Conservation (phyloP, 2,329 filamentous ascomycete species). For the Cordyceps sp. region DNA sequence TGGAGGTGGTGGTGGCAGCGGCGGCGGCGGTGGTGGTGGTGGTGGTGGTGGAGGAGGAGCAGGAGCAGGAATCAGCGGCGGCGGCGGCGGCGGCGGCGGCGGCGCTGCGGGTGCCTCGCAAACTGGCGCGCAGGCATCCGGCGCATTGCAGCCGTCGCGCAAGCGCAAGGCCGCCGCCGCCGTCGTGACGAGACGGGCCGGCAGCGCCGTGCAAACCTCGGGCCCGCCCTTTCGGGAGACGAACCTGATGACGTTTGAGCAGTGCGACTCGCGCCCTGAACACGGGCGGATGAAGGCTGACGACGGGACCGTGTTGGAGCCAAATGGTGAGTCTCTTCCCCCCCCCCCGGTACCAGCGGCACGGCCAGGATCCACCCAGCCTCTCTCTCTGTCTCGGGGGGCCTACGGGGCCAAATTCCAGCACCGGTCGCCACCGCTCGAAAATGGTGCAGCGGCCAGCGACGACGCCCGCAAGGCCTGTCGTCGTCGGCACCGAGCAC, state of each 20-base stretch:
- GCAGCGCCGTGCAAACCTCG: constrained; percentile 18
- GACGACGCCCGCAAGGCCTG: too few relatives aligned
- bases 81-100: constrained; percentile 3
- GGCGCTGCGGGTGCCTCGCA: constrained; percentile 11
- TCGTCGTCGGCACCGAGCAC: too few relatives aligned
- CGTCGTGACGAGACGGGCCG: constrained; percentile 6
- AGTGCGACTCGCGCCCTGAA: constrained; percentile 49
- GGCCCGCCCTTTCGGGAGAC: constrained; percentile 39
- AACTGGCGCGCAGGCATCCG: constrained; percentile 32
- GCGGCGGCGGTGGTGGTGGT: background rate
- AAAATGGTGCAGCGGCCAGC: too few relatives aligned
- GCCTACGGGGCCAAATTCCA: background rate
- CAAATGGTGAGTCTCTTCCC: constrained; percentile 55
- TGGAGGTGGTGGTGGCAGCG: background rate
- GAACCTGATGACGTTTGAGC: constrained; percentile 81
- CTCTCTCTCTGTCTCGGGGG: too few relatives aligned
- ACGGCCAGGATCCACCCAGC: constrained; percentile 3
- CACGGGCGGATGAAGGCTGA: constrained; percentile 73
- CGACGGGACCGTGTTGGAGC: constrained; percentile 66
- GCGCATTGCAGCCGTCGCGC: constrained; percentile 39
- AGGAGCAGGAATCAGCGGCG: background rate
- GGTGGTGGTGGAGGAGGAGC: background rate
- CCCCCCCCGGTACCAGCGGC: constrained; percentile 2
- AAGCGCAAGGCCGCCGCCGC: constrained; percentile 66
- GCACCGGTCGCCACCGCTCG: too few relatives aligned